Conservation (phyloP, 257 asterid genomes). For the Misopates orontium region DNA sequence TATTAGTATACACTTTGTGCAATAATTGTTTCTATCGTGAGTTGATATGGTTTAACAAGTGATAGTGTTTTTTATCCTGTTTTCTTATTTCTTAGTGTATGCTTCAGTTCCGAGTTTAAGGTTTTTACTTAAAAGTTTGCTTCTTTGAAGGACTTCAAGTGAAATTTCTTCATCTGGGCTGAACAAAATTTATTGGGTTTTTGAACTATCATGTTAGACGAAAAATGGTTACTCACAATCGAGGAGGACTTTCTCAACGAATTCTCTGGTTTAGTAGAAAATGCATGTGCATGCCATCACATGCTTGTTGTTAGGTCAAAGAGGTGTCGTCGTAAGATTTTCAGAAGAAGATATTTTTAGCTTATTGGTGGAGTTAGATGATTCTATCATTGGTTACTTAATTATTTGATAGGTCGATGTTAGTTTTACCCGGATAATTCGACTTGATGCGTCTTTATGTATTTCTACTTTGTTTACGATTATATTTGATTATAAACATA, state of each 20-base stretch:
- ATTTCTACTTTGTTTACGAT: too few species aligned
- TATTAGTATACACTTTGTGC: background rate
- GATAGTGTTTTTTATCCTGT: background rate
- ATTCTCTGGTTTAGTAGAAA: too few species aligned
- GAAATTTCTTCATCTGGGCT: background rate
- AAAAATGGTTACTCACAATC: background rate
- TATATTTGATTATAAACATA: slow-evolving; percentile 12
- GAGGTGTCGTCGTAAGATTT: background rate
- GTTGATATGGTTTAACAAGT: background rate
- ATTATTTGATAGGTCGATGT: slow-evolving; percentile 1
- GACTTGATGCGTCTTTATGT: too few species aligned
- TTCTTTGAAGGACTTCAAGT: background rate
- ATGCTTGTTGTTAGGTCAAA: background rate
- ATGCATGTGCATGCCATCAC: background rate
- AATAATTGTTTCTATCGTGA: background rate
- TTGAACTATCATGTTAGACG: background rate
- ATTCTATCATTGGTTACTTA: background rate
- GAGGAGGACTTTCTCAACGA: background rate
- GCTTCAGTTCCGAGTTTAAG: background rate
- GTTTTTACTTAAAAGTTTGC: background rate
- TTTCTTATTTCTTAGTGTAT: background rate
- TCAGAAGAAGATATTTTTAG: background rate
- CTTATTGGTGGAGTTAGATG: background rate
- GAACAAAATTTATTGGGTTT: background rate
- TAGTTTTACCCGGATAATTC: background rate